Evolutionary conservation across 306 rosid genomes (phyloP).

Genomic region (Senna tora): DNA sequence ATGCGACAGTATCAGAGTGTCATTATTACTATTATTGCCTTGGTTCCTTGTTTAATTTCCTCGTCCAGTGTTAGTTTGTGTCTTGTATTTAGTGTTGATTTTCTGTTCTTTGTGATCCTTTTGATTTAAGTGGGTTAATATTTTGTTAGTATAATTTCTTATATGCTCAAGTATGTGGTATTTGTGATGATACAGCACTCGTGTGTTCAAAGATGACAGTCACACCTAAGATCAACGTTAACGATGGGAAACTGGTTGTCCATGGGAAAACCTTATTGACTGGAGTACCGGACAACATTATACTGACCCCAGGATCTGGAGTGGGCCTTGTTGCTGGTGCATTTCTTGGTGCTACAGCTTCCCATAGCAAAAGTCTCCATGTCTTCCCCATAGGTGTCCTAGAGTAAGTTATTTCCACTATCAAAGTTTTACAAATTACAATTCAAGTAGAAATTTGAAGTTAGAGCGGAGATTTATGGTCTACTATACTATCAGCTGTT

Average conservation of each 20-base stretch:
- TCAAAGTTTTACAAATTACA: background rate
- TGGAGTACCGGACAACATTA: slow-evolving; percentile 82
- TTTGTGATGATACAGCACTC: slow-evolving; percentile 29
- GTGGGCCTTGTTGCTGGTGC: slow-evolving; percentile 74
- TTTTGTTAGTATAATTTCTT: background rate
- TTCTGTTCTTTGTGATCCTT: background rate
- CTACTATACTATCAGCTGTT: background rate
- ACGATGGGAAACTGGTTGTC: slow-evolving; percentile 81
- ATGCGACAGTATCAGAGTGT: background rate
- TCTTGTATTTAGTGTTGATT: background rate
- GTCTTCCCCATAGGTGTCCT: slow-evolving; percentile 81
- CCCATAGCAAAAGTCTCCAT: slow-evolving; percentile 76
- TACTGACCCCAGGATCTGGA: slow-evolving; percentile 68
- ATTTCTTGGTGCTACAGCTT: slow-evolving; percentile 83
- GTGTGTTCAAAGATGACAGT: slow-evolving; percentile 74
- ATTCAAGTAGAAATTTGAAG: background rate
- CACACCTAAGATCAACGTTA: slow-evolving; percentile 64
- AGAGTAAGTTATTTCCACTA: slow-evolving; percentile 63
- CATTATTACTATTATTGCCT: background rate
- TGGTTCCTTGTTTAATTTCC: background rate
- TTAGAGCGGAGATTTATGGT: background rate
- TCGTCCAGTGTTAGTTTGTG: background rate
- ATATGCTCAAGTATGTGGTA: background rate
- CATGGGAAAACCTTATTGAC: slow-evolving; percentile 84
- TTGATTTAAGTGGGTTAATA: background rate